Evolutionary conservation across 2,329 filamentous ascomycete genomes (phyloP), one percentile per base, ranked within the genome.

Genomic region (Arachnomyces sp.): DNA sequence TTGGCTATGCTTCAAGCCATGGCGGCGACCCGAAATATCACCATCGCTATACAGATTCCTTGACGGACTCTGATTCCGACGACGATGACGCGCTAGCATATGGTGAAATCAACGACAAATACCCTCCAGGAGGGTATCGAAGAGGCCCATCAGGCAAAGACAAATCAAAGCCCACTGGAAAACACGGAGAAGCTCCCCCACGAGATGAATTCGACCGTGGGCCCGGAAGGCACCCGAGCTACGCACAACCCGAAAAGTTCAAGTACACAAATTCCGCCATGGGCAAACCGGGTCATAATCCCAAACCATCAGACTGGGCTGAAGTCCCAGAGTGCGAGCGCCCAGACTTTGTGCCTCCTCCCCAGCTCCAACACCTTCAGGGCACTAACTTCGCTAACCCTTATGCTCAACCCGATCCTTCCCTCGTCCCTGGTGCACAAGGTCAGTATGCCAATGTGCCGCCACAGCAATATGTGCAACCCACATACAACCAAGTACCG

Each of bases 281-380:
- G 7, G 13, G 41, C 6, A 46, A 53, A 34, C 45, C 49, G 12
- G 47, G 42, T n/a, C 38, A 49, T 9, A 36, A 44, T 15, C 16
- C 18, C 12, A 33, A 43, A 36, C 51, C 42, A 36, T 49, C 48
- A 7, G 57, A 61, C 32, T 66, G 63, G 63, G 58, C 59, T 14
- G 48, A 61, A 14, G 51, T 66, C 8, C 62, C 63, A 2, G 61
- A 62, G 38, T 61, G 60, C 36, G 61, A 64, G 48, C 58, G 58
- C 16, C 62, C 64, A 11, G 63, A 60, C 1, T 67, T 60, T 42
- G 57, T 66, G n/a, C 63, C 64, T 25, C 63, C 63, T 9, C 50
- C 53, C 1, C 34, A 13, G 6, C 40, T 41, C 2, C 31, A 20
- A 25, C 28, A 28, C 17, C 46, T 46, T 17, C 43, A 49, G 11